Conservation (phyloP, 2,329 filamentous ascomycete genomes). For the Grosmannia huntii region DNA sequence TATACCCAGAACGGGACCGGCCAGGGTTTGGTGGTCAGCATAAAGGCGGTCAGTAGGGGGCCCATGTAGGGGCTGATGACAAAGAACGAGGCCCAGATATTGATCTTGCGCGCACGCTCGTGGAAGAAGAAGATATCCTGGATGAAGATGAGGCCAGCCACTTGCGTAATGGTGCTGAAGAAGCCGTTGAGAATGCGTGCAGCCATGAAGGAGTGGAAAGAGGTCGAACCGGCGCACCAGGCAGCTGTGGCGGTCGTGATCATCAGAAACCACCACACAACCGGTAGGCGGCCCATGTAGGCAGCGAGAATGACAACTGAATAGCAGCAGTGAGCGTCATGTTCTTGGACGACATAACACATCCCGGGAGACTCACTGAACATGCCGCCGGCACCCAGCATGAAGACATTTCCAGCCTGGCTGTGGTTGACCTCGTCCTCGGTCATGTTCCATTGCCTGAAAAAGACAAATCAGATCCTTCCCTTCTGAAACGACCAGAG, state of each 20-base stretch:
- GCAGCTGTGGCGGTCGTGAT: conserved; percentile 24
- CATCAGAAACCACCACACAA: conserved; percentile 28
- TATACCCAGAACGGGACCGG: conserved; percentile 34
- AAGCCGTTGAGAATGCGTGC: conserved; percentile 35
- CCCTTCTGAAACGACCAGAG: neutral
- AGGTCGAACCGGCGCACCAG: conserved; percentile 31
- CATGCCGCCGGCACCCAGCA: conserved; percentile 30
- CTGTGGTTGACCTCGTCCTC: conserved; percentile 37
- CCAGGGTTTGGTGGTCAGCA: conserved; percentile 32
- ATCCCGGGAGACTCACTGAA: conserved; percentile 15
- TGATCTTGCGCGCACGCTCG: conserved; percentile 36
- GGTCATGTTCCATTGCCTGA: conserved; percentile 33
- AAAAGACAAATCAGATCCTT: neutral
- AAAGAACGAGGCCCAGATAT: conserved; percentile 28
- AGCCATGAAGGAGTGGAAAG: conserved; percentile 33
- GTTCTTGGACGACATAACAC: neutral
- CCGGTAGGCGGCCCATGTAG: conserved; percentile 30
- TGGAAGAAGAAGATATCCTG: conserved; percentile 50
- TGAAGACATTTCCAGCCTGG: conserved; percentile 38
- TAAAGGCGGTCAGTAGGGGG: conserved; percentile 33
- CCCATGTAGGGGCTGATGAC: conserved; percentile 23
- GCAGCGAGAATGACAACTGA: conserved; percentile 26
- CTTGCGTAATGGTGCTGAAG: conserved; percentile 32
- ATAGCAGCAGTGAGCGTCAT: neutral
- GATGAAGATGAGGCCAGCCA: conserved; percentile 36